Evolutionary conservation across 495 filamentous ascomycete genomes (phyloP).

Genomic region (Lichenothelia convexa): DNA sequence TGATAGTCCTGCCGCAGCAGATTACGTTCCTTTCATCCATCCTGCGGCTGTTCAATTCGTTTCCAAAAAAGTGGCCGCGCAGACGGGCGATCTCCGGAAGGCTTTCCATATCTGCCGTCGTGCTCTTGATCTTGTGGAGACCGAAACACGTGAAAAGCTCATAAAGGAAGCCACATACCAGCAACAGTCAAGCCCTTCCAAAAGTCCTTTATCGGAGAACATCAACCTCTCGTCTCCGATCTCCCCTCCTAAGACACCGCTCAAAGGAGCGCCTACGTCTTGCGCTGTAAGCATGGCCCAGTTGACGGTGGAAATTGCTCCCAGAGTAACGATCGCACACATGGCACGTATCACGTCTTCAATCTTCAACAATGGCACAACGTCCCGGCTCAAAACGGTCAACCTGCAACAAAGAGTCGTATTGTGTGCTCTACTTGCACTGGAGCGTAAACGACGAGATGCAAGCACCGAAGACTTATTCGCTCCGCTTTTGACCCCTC

Average conservation of each 20-base stretch:
- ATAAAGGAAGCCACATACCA: constrained; percentile 33
- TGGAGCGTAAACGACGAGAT: constrained; percentile 43
- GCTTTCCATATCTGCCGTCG: constrained; percentile 87
- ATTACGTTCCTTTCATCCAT: constrained; percentile 72
- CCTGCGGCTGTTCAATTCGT: constrained; percentile 85
- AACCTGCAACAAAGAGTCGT: constrained; percentile 96
- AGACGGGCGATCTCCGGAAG: constrained; percentile 86
- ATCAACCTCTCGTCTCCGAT: constrained; percentile 47
- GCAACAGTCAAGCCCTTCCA: constrained; percentile 32
- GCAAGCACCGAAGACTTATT: constrained; percentile 13
- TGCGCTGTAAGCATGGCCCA: constrained; percentile 32
- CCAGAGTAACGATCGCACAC: constrained; percentile 74
- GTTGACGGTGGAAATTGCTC: constrained; percentile 57
- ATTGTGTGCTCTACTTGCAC: constrained; percentile 66
- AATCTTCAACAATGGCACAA: constrained; percentile 68
- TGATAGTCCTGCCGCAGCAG: constrained; percentile 13
- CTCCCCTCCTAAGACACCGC: constrained; percentile 11
- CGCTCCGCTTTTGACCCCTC: constrained; percentile 28
- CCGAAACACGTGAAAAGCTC: constrained; percentile 53
- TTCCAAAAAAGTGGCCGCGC: constrained; percentile 79
- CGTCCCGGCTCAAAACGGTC: constrained; percentile 62
- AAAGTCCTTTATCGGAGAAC: constrained; percentile 45
- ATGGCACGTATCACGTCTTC: constrained; percentile 75
- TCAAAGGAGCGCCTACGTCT: not conserved
- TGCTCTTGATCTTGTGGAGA: constrained; percentile 75